phyloP scores from a whole-genome alignment of 768 basidiomycete species.

The Psilocybe subaeruginosa region DNA sequence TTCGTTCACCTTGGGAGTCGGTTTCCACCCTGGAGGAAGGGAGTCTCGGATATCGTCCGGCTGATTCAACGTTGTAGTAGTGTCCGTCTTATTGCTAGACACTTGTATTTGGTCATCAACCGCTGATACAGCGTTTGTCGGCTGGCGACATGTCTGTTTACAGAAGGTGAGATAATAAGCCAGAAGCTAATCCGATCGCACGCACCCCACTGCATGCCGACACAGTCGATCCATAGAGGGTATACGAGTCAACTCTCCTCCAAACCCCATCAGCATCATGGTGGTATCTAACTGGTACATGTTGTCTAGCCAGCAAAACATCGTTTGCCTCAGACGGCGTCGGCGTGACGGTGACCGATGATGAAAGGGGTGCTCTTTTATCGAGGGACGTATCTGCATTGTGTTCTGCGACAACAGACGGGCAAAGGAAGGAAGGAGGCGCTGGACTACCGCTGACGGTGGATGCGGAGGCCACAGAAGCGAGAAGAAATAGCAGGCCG shows the following conservation, averaged over 20 bases:
- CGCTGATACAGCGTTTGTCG: conserved; percentile 27
- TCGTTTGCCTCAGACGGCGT: conserved; percentile 4
- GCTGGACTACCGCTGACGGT: conserved; percentile 50
- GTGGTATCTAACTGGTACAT: conserved; percentile 59
- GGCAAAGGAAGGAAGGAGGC: conserved; percentile 67
- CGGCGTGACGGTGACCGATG: conserved; percentile 13
- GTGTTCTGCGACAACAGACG: conserved; percentile 35
- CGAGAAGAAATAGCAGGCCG: conserved; percentile 56
- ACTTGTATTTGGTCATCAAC: conserved; percentile 37
- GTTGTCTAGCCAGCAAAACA: conserved; percentile 21
- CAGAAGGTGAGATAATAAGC: conserved; percentile 10
- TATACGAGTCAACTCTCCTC: conserved; percentile 57
- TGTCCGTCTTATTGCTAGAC: conserved; percentile 18
- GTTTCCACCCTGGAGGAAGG: conserved; percentile 62
- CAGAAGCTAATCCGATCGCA: conserved; percentile 6
- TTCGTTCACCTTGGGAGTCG: conserved; percentile 15
- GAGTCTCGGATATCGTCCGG: conserved; percentile 33
- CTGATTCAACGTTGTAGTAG: conserved; percentile 18
- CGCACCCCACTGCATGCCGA: conserved; percentile 42
- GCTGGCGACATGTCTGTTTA: conserved; percentile 16
- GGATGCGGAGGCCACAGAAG: conserved; percentile 54
- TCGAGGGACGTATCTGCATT: conserved; percentile 6
- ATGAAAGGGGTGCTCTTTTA: conserved; percentile 15
- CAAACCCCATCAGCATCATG: conserved; percentile 58
- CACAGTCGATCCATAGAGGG: conserved; percentile 72